Evolutionary conservation across 1,139 yeast genomes (phyloP), one percentile per base, ranked within the genome.

Genomic region (Saccharomyces hybrid): DNA sequence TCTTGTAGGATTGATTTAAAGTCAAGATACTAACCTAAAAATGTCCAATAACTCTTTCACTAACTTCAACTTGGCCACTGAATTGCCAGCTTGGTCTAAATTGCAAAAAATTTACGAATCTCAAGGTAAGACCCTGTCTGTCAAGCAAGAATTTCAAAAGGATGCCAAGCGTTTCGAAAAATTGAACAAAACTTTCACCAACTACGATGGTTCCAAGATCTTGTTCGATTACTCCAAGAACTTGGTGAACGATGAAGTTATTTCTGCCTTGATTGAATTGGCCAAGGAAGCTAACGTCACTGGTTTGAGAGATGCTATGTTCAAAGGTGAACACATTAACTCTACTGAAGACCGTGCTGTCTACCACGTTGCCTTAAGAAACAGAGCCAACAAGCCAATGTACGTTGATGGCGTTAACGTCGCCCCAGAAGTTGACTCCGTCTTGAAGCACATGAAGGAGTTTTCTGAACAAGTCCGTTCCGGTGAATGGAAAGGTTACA

Each of bases 301-400:
- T 71, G 74, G 79, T 58, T 83, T 93, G 71, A 84, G 99, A 72
- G 95, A 91, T 66, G 88, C 81, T 57, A 84, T 93, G 89, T 93
- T 93, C 71, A 81, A 81, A 34, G 99, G 99, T 70, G 88, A 85
- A 57, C 90, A 89, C 76, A 90, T 93, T 79, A 93, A 93, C 79
- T 81, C 83, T 75, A 93, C 99, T 58, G 99, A 93, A 76, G 87
- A 83, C 73, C 85, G 99, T 73, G 98, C 99, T 42, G 99, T 93
- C 54, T 93, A 80, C 80, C 99, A 93, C 76, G 89, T 84, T 66
- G 99, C 98, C 42, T 82, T 93, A 67, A 87, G 99, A 80, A 93
- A 95, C 82, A 86, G 91, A 74, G 77, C 91, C 58, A 75, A 83
- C 76, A 85, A 81, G 75, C 80, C 82, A 60, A 86, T 93, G 96